Percentiles rank a stretch among this genome's conserved stretches.
These are phyloP conservation scores for Truncatella angustata DNA, from an alignment of 2,329 filamentous ascomycete species.

Conservation along the genomic window DNA sequence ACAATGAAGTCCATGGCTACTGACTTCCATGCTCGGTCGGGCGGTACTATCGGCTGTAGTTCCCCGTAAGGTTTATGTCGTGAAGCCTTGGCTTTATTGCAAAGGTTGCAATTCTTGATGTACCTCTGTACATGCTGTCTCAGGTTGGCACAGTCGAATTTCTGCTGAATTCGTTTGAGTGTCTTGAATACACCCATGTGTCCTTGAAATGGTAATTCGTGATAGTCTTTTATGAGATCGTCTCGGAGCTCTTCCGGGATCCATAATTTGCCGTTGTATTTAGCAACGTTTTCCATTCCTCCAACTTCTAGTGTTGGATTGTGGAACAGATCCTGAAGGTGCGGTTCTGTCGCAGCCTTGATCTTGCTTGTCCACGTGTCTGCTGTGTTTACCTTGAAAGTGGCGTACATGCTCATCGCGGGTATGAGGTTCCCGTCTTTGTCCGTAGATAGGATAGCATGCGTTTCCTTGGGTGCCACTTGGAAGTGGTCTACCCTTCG, in stretches of 20 bases:
- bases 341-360: not conserved
- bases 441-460: not conserved
- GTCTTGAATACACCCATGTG: not conserved
- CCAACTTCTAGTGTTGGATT: no score
- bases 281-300: not conserved
- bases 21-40: not conserved
- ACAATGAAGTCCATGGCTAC: not conserved
- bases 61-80: not conserved
- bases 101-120: not conserved
- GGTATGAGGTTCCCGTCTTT: not conserved
- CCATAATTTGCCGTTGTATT: not conserved
- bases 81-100: not conserved
- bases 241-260: not conserved
- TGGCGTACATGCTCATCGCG: not conserved
- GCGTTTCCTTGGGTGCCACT: not conserved
- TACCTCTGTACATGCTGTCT: not conserved
- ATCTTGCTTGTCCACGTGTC: not conserved
- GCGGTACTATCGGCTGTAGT: not conserved
- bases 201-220: not conserved
- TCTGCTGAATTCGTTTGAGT: not conserved
- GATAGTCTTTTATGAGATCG: not conserved
- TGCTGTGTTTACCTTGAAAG: not conserved
- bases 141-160: not conserved
- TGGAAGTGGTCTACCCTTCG: not conserved
- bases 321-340: no score